Conservation (phyloP, 2,329 filamentous ascomycete genomes). For the Ampelomyces quisqualis region DNA sequence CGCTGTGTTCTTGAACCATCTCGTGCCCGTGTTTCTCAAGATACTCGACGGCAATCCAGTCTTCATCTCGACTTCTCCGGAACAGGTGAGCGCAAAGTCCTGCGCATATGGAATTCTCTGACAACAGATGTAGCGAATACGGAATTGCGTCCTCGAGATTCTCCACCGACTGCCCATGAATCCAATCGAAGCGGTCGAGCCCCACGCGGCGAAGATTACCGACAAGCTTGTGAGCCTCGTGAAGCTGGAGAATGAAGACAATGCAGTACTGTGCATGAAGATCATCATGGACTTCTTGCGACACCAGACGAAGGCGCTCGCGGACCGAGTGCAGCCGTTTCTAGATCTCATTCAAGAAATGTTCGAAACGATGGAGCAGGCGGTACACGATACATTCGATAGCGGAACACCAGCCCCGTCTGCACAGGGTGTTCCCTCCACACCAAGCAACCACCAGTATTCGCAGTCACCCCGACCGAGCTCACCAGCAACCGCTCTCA, state of each 20-base stretch:
- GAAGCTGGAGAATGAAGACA: conserved; percentile 93
- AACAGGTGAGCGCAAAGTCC: conserved; percentile 66
- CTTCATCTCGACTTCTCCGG: conserved; percentile 84
- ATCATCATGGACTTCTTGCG: conserved; percentile 96
- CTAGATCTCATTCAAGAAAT: conserved; percentile 90
- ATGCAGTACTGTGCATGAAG: conserved; percentile 97
- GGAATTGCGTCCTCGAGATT: conserved; percentile 91
- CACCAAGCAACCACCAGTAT: conserved; percentile 61
- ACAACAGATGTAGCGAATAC: conserved; percentile 65
- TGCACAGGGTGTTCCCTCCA: conserved; percentile 62
- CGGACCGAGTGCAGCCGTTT: conserved; percentile 83
- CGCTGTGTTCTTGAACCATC: conserved; percentile 74
- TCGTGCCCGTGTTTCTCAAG: conserved; percentile 86
- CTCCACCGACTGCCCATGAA: conserved; percentile 80
- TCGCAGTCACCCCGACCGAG: conserved; percentile 88
- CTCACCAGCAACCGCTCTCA: conserved; percentile 82
- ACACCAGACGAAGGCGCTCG: conserved; percentile 81
- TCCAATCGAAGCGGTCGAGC: conserved; percentile 78
- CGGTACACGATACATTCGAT: conserved; percentile 94
- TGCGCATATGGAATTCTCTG: conserved; percentile 10
- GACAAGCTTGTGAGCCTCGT: conserved; percentile 88
- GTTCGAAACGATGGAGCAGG: conserved; percentile 91
- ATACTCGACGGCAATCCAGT: conserved; percentile 83
- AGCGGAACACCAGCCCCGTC: conserved; percentile 61
- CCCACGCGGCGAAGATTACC: conserved; percentile 83